Evolutionary conservation across 805 yeast genomes (phyloP), one percentile per base, ranked within the genome.

Genomic region (Ogataea paradorogensis): DNA sequence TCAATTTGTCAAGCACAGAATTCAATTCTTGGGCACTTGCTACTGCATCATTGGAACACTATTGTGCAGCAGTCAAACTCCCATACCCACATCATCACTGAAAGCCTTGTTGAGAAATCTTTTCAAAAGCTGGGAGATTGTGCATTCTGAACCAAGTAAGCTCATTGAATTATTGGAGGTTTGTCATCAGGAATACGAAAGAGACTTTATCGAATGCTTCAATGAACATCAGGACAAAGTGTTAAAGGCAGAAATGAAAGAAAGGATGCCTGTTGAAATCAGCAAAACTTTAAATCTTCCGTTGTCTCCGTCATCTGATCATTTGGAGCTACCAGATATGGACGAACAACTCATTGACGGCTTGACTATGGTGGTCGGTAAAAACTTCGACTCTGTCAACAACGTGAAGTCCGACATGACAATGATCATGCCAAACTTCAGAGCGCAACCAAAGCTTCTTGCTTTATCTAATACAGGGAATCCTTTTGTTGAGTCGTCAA

Each of bases 381-480:
- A 39, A 15, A 44, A 37, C 20, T 42, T 39, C 30, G 51, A 30
- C 13, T 38, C 27, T 7, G 35, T 38, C 10, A 33, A 38, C 9
- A 34, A 33, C 7, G 38, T 47, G 15, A 51, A 46, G n/a, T 53
- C 63, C 5, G 70, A 65, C 41, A 61, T 67, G 65, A 65, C 71
- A 0, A 66, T 61, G 66, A 53, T 67, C 2, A 47, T 63, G 38
- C 69, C 71, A 1, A 55, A 47, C 7, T 48, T 55, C 36, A 47
- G 43, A 22, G 39, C 29, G 4, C 15, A 30, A 6, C 7, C 22
- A 11, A 33, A 27, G 32, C 35, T 9, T 33, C 16, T 22, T 7
- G 15, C 21, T 15, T 16, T 15, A 1, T 25, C 15, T 2, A 22
- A 15, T 9, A 13, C 7, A 11, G 46, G 43, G 1, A 47, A 50